phyloP scores from a whole-genome alignment of 1,139 yeast species.

The Diutina catenulata region DNA sequence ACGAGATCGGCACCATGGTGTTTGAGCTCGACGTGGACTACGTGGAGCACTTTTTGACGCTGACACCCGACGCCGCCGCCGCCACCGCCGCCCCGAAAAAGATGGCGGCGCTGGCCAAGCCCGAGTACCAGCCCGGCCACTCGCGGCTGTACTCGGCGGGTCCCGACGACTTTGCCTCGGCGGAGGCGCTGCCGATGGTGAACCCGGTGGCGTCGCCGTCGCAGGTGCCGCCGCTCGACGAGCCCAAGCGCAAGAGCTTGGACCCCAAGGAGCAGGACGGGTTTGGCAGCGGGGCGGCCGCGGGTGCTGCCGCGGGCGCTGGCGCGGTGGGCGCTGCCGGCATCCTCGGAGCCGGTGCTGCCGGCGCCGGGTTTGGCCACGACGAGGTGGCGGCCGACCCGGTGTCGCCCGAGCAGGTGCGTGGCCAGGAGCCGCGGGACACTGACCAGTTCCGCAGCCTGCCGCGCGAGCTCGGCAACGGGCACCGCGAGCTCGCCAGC shows the following conservation, averaged over 20 bases:
- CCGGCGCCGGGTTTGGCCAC: neutral
- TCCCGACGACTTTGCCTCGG: slow-evolving; percentile 19
- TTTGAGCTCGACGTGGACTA: slow-evolving; percentile 45
- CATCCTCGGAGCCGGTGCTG: neutral
- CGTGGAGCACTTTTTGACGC: slow-evolving; percentile 24
- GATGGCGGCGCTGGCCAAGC: slow-evolving; percentile 7
- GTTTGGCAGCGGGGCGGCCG: neutral
- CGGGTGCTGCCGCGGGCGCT: neutral
- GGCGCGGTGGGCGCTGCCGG: neutral
- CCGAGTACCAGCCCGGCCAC: too few relatives aligned
- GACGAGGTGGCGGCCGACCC: too few relatives aligned
- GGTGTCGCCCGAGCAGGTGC: too few relatives aligned
- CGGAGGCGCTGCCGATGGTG: slow-evolving; percentile 5
- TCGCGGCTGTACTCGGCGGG: slow-evolving; percentile 30
- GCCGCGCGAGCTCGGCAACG: too few relatives aligned
- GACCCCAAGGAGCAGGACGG: neutral
- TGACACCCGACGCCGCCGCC: too few relatives aligned
- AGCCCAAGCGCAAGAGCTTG: neutral
- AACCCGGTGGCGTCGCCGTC: neutral
- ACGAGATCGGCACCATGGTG: slow-evolving; percentile 43
- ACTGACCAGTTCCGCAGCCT: too few relatives aligned
- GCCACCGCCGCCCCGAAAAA: slow-evolving; percentile 6
- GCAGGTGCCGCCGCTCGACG: slow-evolving; percentile 1
- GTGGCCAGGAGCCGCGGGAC: too few relatives aligned
- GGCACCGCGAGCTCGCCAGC: too few relatives aligned